phyloP scores from a whole-genome alignment of 2,329 filamentous ascomycete species.

The Aspergillus sp. region DNA sequence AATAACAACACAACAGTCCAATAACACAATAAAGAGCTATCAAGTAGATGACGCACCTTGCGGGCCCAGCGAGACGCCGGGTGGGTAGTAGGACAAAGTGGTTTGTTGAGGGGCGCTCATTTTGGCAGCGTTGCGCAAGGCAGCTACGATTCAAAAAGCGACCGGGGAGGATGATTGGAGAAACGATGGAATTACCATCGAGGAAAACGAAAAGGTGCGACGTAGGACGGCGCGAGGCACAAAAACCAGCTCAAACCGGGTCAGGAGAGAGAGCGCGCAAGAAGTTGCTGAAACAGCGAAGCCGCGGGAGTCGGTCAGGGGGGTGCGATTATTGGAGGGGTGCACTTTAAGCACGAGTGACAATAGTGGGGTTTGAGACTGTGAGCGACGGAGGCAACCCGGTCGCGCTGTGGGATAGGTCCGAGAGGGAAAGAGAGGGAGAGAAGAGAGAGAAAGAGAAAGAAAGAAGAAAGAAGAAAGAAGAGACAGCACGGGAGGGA shows the following conservation, averaged over 20 bases:
- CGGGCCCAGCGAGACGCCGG: slow-evolving; percentile 32
- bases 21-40: slow-evolving; percentile 9
- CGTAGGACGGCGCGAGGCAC: neutral
- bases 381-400: neutral
- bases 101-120: slow-evolving; percentile 34
- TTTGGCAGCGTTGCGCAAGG: slow-evolving; percentile 21
- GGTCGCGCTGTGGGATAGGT: neutral
- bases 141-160: slow-evolving; percentile 14
- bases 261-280: slow-evolving; percentile 10
- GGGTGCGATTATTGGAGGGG: slow-evolving; percentile 14
- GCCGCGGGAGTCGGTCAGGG: slow-evolving; percentile 20
- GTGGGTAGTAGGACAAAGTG: slow-evolving; percentile 30
- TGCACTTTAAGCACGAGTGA: slow-evolving; percentile 11
- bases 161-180: slow-evolving; percentile 15
- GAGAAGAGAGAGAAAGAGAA: slow-evolving; percentile 5
- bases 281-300: slow-evolving; percentile 24
- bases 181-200: slow-evolving; percentile 10
- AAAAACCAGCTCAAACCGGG: slow-evolving; percentile 2
- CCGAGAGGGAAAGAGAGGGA: slow-evolving; percentile 3
- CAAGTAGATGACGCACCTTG: slow-evolving; percentile 33
- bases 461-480: neutral
- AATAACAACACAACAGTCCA: slow-evolving; percentile 8
- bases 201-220: slow-evolving; percentile 10
- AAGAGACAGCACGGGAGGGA: neutral
- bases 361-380: slow-evolving; percentile 1